These are phyloP conservation scores for Backusella luteola DNA, from an alignment of 192 early-diverging fungal species.

Conservation along the genomic window DNA sequence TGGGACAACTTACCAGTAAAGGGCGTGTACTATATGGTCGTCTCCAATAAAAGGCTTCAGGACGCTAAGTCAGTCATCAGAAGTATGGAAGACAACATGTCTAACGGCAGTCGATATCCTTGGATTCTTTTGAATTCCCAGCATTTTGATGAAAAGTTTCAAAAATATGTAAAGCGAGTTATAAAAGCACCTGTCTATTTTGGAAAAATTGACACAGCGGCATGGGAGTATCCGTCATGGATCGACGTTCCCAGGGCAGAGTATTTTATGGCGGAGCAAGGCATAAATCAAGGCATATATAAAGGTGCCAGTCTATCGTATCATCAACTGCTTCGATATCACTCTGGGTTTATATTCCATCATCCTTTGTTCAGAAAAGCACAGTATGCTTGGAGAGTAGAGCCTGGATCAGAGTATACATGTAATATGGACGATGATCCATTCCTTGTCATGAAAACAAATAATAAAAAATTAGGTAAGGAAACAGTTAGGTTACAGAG, in stretches of 20 bases:
- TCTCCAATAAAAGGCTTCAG: constrained; percentile 66
- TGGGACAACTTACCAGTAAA: constrained; percentile 18
- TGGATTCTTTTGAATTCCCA: constrained; percentile 72
- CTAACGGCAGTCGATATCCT: constrained; percentile 65
- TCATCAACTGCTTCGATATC: constrained; percentile 13
- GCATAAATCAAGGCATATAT: constrained; percentile 38
- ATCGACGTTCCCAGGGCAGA: constrained; percentile 61
- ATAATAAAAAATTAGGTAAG: constrained; percentile 67
- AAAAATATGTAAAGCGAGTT: constrained; percentile 12
- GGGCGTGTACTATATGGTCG: constrained; percentile 41
- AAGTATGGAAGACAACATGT: constrained; percentile 70
- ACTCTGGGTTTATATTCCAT: constrained; percentile 62
- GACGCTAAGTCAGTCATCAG: constrained; percentile 54
- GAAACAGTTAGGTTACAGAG: neutral
- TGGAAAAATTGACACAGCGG: constrained; percentile 51
- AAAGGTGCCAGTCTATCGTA: constrained; percentile 30
- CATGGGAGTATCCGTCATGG: constrained; percentile 77
- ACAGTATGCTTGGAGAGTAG: constrained; percentile 79
- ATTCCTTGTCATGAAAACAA: constrained; percentile 68
- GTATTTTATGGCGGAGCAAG: constrained; percentile 50
- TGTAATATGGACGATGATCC: constrained; percentile 78
- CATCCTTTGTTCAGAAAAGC: constrained; percentile 62
- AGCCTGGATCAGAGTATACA: constrained; percentile 69
- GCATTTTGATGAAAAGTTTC: constrained; percentile 62
- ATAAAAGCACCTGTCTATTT: constrained; percentile 16